These are phyloP conservation scores for Rhytidhysteron rufulum DNA, from an alignment of 2,329 filamentous ascomycete genomes.

Conservation along the genomic window DNA sequence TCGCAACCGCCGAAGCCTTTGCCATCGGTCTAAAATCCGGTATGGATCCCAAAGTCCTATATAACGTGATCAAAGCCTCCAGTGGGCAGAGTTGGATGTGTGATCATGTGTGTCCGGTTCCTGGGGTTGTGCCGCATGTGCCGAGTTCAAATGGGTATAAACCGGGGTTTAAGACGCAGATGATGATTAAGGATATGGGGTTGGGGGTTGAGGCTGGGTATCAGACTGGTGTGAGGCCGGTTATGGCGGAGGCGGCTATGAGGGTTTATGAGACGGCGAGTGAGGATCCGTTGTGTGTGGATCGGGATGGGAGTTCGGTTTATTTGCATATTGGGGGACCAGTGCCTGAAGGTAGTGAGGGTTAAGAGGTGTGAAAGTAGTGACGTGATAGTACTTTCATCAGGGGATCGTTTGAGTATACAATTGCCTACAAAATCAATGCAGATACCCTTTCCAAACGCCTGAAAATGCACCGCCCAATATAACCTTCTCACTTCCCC, in stretches of 20 bases:
- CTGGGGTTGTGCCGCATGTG: conserved; percentile 25
- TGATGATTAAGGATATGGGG: conserved; percentile 32
- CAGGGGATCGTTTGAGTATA: not conserved
- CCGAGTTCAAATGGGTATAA: conserved; percentile 30
- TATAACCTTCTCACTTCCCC: not conserved
- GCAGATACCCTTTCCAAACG: not conserved
- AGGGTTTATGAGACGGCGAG: conserved; percentile 22
- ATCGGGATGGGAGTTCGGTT: conserved; percentile 2
- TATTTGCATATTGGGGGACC: conserved; percentile 2
- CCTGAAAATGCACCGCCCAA: not conserved
- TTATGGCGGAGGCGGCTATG: conserved; percentile 27
- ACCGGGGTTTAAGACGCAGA: conserved; percentile 31
- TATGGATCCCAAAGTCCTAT: conserved; percentile 22
- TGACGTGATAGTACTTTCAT: not conserved
- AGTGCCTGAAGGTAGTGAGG: not conserved
- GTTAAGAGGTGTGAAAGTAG: not conserved
- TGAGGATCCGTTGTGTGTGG: conserved; percentile 15
- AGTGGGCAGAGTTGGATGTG: conserved; percentile 33
- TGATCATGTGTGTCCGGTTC: conserved; percentile 30
- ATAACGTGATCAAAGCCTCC: conserved; percentile 24
- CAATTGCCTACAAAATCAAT: not conserved
- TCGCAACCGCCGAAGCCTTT: conserved; percentile 29
- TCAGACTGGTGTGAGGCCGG: conserved; percentile 20
- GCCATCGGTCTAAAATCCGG: conserved; percentile 28
- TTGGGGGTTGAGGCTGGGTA: conserved; percentile 25